Conservation (phyloP, 805 yeast genomes). For the Naumovozyma castellii region DNA sequence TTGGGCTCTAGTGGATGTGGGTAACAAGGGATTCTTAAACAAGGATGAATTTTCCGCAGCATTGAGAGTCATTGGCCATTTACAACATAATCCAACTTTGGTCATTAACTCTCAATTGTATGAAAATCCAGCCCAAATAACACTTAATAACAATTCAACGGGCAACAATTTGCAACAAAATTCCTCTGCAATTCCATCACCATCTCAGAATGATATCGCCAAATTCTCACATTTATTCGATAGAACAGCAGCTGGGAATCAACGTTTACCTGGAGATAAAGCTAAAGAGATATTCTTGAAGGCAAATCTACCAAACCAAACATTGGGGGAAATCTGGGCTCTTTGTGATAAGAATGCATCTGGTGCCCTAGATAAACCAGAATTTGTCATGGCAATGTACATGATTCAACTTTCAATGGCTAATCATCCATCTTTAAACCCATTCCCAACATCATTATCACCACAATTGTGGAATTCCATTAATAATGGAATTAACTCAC, state of each 20-base stretch:
- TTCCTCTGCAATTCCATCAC: slow-evolving; percentile 37
- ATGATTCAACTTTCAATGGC: slow-evolving; percentile 63
- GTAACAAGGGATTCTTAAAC: slow-evolving; percentile 74
- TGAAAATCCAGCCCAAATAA: slow-evolving; percentile 16
- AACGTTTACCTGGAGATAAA: slow-evolving; percentile 57
- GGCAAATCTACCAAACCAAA: slow-evolving; percentile 71
- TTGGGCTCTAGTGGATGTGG: slow-evolving; percentile 92
- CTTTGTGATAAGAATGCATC: slow-evolving; percentile 67
- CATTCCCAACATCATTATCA: slow-evolving; percentile 45
- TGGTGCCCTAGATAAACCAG: slow-evolving; percentile 64
- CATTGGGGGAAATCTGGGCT: slow-evolving; percentile 81
- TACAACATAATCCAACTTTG: slow-evolving; percentile 52
- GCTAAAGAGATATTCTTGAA: slow-evolving; percentile 84
- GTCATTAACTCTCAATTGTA: slow-evolving; percentile 39
- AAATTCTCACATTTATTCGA: slow-evolving; percentile 66
- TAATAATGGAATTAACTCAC: slow-evolving; percentile 8
- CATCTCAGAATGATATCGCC: slow-evolving; percentile 48
- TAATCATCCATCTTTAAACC: slow-evolving; percentile 52
- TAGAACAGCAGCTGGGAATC: slow-evolving; percentile 43
- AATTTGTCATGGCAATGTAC: slow-evolving; percentile 91
- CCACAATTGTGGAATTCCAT: slow-evolving; percentile 30
- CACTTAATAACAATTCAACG: no score
- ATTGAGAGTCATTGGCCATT: slow-evolving; percentile 79
- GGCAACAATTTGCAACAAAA: slow-evolving; percentile 28
- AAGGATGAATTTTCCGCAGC: slow-evolving; percentile 77